Evolutionary conservation across 108 stramenopile species (phyloP), one percentile per base, ranked within the genome.

Genomic region (Nannochloropsis gaditana): DNA sequence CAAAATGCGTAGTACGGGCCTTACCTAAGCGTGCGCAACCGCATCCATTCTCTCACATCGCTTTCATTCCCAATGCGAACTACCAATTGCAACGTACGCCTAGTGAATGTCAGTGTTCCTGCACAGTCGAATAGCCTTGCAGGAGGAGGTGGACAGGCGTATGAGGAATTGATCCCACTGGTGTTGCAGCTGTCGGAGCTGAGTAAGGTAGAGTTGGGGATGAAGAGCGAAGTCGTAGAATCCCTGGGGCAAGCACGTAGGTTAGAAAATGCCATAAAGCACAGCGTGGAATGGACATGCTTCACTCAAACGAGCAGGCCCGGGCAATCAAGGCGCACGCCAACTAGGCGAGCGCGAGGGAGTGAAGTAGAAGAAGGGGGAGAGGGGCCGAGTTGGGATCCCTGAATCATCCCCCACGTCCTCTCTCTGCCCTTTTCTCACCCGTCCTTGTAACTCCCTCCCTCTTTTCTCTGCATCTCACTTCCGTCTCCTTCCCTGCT

Each of bases 91-190:
- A 31, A 31, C n/a, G 59, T 2, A 73, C 8, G n/a, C 59, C 15
- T 73, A 73, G 59, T 73, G 15, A n/a, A n/a, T n/a, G 2, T 73
- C 59, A n/a, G 59, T 6, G 19, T 2, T 15, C 8, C 59, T 2
- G 59, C 59, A 73, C 59, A 73, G n/a, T 4, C 59, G 59, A n/a
- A n/a, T 73, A n/a, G 59, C 59, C n/a, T 73, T 15, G n/a, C 59
- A 15, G 59, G 59, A n/a, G 59, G 59, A 15, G 59, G 59, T 3
- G 3, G 19, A 15, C 19, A n/a, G n/a, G 59, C 2, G 8, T 73
- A 73, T 73, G 59, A 73, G 59, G 59, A 73, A 6, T 73, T 73
- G 59, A 73, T n/a, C 19, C 59, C 59, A n/a, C n/a, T 73, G 59
- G 59, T 73, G 3, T 6, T 73, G 59, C 59, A 73, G 59, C 8